These are phyloP conservation scores for Lachancea fermentati DNA, from an alignment of 805 yeast genomes.

Conservation along the genomic window DNA sequence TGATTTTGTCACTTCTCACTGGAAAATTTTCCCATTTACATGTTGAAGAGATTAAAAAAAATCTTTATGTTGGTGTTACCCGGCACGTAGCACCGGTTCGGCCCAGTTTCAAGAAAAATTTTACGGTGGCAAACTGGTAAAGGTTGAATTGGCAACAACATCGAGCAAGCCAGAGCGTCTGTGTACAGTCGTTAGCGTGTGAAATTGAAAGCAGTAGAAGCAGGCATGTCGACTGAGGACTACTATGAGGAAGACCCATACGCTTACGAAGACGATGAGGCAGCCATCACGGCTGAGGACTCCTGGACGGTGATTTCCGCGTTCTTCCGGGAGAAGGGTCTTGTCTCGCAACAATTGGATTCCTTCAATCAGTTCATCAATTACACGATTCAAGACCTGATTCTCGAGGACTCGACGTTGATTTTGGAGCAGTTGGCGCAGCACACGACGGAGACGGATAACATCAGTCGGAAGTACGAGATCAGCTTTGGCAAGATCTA, in stretches of 20 bases:
- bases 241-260: conserved; percentile 54
- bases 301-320: conserved; percentile 98
- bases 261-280: conserved; percentile 61
- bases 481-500: conserved; percentile 97
- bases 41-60: too few species aligned
- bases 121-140: conserved; percentile 3
- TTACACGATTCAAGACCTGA: conserved; percentile 93
- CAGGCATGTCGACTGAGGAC: conserved; percentile 15
- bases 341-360: conserved; percentile 96
- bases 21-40: neutral
- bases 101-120: neutral
- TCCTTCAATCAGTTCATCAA: conserved; percentile 97
- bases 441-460: conserved; percentile 86
- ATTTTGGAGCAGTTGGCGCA: conserved; percentile 98
- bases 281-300: conserved; percentile 90
- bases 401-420: conserved; percentile 89
- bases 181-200: neutral
- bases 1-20: neutral
- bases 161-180: neutral
- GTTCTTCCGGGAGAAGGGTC: conserved; percentile 92
- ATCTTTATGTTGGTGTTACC: too few species aligned
- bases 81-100: too few species aligned
- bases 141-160: neutral
- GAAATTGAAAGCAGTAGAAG: neutral
- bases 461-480: conserved; percentile 86